A percentile compares a stretch with the other conserved stretches of the same genome.
These are phyloP conservation scores for Brasenia schreberi DNA, from an alignment of 164 flowering plant species.

Conservation along the genomic window DNA sequence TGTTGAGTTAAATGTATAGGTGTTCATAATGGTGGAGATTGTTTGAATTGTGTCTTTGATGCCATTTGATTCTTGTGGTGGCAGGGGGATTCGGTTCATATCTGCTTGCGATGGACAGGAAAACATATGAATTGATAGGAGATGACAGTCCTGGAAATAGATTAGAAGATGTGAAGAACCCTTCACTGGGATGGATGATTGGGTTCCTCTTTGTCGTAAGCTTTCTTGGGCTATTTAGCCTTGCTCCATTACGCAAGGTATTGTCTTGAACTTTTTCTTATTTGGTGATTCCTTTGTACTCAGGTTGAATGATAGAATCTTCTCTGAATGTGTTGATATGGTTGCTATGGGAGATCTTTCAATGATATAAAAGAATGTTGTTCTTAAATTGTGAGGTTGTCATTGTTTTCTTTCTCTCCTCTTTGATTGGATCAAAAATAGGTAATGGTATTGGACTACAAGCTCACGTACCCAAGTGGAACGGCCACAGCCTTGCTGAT, in stretches of 20 bases:
- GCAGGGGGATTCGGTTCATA: slow-evolving; percentile 93
- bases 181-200: slow-evolving; percentile 85
- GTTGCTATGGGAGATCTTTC: neutral
- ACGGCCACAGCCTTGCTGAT: slow-evolving; percentile 97
- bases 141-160: slow-evolving; percentile 82
- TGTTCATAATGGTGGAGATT: too few species aligned
- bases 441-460: slow-evolving; percentile 76
- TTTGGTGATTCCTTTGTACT: too few species aligned
- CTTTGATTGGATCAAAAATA: too few species aligned
- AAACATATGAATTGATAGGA: slow-evolving; percentile 81
- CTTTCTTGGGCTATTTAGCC: slow-evolving; percentile 90
- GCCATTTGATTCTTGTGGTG: too few species aligned
- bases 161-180: slow-evolving; percentile 78
- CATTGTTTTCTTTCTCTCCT: neutral
- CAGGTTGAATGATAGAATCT: too few species aligned
- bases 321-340: neutral
- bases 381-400: neutral
- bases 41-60: too few species aligned
- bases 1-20: too few species aligned
- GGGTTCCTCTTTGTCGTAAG: slow-evolving; percentile 89
- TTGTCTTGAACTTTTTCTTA: neutral
- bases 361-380: neutral
- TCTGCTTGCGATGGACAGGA: slow-evolving; percentile 84
- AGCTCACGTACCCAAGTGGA: slow-evolving; percentile 96
- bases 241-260: slow-evolving; percentile 97